phyloP scores from a whole-genome alignment of 2,329 filamentous ascomycete genomes.

The Penicillium olsonii region DNA sequence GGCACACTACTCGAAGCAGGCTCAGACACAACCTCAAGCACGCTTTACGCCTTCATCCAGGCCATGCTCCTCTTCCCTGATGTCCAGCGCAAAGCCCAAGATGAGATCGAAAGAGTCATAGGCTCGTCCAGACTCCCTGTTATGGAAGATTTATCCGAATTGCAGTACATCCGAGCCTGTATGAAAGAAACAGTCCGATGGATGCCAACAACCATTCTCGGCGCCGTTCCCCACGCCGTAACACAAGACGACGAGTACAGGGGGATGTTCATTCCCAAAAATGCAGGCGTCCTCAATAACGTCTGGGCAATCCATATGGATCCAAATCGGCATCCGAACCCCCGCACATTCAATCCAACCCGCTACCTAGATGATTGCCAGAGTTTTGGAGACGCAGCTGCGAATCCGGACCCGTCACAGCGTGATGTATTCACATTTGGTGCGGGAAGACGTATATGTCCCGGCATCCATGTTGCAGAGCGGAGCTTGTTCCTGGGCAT shows the following conservation, averaged over 20 bases:
- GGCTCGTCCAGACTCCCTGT: conserved; percentile 32
- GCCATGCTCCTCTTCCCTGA: conserved; percentile 51
- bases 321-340: conserved; percentile 41
- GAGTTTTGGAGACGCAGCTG: conserved; percentile 35
- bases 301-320: conserved; percentile 49
- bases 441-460: conserved; percentile 59
- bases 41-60: conserved; percentile 52
- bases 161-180: conserved; percentile 37
- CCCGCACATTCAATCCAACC: conserved; percentile 43
- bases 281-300: conserved; percentile 49
- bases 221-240: conserved; percentile 49
- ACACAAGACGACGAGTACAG: conserved; percentile 53
- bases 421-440: conserved; percentile 59
- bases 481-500: conserved; percentile 52
- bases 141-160: conserved; percentile 31
- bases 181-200: conserved; percentile 41
- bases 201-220: conserved; percentile 48
- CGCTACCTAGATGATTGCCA: conserved; percentile 36
- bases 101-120: conserved; percentile 36
- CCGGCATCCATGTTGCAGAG: conserved; percentile 58
- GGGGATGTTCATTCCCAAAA: conserved; percentile 52
- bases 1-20: conserved; percentile 46
- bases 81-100: conserved; percentile 44
- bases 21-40: conserved; percentile 54
- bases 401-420: conserved; percentile 42